phyloP scores from a whole-genome alignment of 2,329 filamentous ascomycete species.

The Aspergillus flavus region DNA sequence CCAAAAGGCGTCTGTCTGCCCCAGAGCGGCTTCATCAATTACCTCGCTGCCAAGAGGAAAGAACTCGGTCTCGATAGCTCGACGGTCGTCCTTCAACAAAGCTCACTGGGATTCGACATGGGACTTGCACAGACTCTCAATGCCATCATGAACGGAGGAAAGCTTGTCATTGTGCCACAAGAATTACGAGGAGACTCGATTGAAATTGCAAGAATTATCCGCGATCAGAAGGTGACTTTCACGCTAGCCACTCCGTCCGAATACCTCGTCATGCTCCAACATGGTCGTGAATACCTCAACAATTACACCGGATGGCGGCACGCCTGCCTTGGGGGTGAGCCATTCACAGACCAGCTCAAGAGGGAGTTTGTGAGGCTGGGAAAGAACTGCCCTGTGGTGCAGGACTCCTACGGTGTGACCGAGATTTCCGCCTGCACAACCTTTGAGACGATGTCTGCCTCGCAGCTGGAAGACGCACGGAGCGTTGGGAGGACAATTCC shows the following conservation, averaged over 20 bases:
- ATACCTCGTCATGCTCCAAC: slow-evolving; percentile 1
- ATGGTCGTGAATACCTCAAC: not conserved
- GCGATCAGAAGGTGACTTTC: not conserved
- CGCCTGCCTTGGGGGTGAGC: slow-evolving; percentile 8
- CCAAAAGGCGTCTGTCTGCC: not conserved
- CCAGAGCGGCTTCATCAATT: not conserved
- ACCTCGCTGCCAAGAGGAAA: not conserved
- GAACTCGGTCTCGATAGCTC: not conserved
- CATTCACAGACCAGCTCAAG: slow-evolving; percentile 2
- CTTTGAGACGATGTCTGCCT: not conserved
- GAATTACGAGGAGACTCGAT: not conserved
- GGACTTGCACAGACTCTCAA: slow-evolving; percentile 6
- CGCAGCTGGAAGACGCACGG: not conserved
- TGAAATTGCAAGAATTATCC: not conserved
- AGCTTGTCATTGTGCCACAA: slow-evolving; percentile 6
- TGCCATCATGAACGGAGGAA: slow-evolving; percentile 4
- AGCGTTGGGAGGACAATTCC: slow-evolving; percentile 6
- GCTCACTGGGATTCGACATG: slow-evolving; percentile 10
- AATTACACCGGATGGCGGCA: not conserved
- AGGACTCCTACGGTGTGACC: slow-evolving; percentile 6
- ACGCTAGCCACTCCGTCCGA: slow-evolving; percentile 8
- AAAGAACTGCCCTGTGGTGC: not conserved
- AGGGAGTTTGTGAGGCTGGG: slow-evolving; percentile 8
- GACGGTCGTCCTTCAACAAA: slow-evolving; percentile 2
- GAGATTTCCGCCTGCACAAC: slow-evolving; percentile 4